These are phyloP conservation scores for Madurella fahalii DNA, from an alignment of 2,329 filamentous ascomycete species.

Conservation along the genomic window DNA sequence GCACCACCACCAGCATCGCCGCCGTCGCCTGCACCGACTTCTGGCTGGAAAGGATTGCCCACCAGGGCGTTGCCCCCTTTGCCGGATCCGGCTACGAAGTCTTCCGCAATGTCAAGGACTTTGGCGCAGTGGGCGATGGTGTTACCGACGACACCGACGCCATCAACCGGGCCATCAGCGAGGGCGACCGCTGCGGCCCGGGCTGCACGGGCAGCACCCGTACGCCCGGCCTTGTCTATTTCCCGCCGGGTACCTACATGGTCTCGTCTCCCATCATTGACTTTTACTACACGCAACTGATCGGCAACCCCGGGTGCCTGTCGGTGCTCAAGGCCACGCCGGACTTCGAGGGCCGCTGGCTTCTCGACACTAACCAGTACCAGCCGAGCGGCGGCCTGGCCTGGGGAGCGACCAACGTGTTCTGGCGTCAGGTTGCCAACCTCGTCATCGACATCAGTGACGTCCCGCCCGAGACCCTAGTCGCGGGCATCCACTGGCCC, in stretches of 20 bases:
- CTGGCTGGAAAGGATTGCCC: constrained; percentile 27
- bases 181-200: constrained; percentile 24
- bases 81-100: constrained; percentile 23
- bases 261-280: constrained; percentile 66
- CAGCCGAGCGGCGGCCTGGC: constrained; percentile 34
- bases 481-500: constrained; percentile 63
- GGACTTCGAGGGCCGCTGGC: constrained; percentile 41
- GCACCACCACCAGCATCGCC: constrained; percentile 5
- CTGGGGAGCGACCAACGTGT: constrained; percentile 55
- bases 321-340: constrained; percentile 51
- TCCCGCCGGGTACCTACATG: constrained; percentile 56
- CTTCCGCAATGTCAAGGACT: constrained; percentile 29
- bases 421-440: constrained; percentile 57
- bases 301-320: constrained; percentile 61
- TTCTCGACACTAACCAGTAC: constrained; percentile 47
- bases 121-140: constrained; percentile 27
- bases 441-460: constrained; percentile 52
- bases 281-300: constrained; percentile 74
- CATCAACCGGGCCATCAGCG: constrained; percentile 28
- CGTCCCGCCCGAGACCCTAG: constrained; percentile 40
- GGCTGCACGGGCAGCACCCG: constrained; percentile 26
- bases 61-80: constrained; percentile 27
- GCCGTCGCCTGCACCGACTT: constrained; percentile 23
- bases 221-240: constrained; percentile 31
- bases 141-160: constrained; percentile 26